Conservation (phyloP, 768 basidiomycete species). For the Galerina marginata region DNA sequence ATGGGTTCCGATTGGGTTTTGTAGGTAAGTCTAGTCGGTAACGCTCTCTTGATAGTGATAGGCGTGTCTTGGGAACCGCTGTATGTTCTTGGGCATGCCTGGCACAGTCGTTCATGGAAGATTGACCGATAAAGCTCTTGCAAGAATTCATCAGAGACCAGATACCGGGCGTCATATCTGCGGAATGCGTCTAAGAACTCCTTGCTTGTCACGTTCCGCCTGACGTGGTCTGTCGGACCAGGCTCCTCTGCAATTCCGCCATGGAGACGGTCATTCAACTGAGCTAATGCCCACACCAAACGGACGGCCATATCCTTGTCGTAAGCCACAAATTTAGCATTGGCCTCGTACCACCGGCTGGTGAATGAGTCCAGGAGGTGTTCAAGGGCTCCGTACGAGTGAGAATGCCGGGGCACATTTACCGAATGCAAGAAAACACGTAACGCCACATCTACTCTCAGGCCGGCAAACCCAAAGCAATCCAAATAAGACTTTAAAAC, state of each 20-base stretch:
- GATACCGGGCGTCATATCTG: slow-evolving; percentile 69
- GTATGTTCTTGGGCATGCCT: slow-evolving; percentile 58
- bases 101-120: slow-evolving; percentile 69
- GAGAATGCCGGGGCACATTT: slow-evolving; percentile 51
- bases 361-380: slow-evolving; percentile 85
- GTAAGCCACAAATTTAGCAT: slow-evolving; percentile 76
- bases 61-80: slow-evolving; percentile 51
- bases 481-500: slow-evolving; percentile 87
- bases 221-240: slow-evolving; percentile 57
- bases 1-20: slow-evolving; percentile 89
- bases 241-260: slow-evolving; percentile 69
- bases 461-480: slow-evolving; percentile 81
- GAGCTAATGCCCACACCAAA: slow-evolving; percentile 81
- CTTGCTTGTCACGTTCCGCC: slow-evolving; percentile 67
- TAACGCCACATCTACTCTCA: slow-evolving; percentile 88
- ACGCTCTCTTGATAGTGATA: slow-evolving; percentile 73
- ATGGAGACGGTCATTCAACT: slow-evolving; percentile 89
- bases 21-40: slow-evolving; percentile 84
- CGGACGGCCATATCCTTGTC: slow-evolving; percentile 81
- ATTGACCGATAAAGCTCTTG: slow-evolving; percentile 82
- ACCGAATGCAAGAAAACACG: slow-evolving; percentile 88
- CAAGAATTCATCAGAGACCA: slow-evolving; percentile 78
- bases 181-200: slow-evolving; percentile 89
- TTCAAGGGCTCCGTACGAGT: slow-evolving; percentile 56
- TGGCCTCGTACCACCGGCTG: slow-evolving; percentile 89